These are phyloP conservation scores for Penicillium canariense DNA, from an alignment of 495 filamentous ascomycete genomes.

Conservation along the genomic window DNA sequence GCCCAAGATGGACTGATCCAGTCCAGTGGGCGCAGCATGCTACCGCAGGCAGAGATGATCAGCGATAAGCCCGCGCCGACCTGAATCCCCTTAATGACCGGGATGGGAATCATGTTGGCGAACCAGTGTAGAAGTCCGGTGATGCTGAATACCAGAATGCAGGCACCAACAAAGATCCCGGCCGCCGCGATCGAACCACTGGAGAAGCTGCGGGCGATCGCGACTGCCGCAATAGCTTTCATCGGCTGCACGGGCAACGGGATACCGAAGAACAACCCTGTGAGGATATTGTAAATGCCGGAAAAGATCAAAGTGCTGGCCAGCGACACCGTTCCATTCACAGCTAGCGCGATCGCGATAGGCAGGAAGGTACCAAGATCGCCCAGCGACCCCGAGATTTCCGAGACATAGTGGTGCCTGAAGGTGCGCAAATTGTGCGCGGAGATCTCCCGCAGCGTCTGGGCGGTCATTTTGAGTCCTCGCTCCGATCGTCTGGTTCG, in stretches of 20 bases:
- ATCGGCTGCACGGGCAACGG: conserved; percentile 85
- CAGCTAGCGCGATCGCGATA: conserved; percentile 76
- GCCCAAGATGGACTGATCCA: conserved; percentile 59
- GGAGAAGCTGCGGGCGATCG: conserved; percentile 65
- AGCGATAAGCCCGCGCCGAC: conserved; percentile 83
- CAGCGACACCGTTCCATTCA: conserved; percentile 72
- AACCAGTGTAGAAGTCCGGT: conserved; percentile 73
- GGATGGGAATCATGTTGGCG: conserved; percentile 69
- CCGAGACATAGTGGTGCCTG: conserved; percentile 59
- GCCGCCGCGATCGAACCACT: conserved; percentile 71
- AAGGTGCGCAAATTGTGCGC: conserved; percentile 42
- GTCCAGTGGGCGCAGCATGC: conserved; percentile 56
- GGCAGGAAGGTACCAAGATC: conserved; percentile 91
- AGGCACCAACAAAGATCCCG: conserved; percentile 68
- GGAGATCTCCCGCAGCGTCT: conserved; percentile 34
- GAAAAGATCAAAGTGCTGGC: conserved; percentile 84
- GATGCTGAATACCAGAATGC: conserved; percentile 71
- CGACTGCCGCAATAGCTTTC: conserved; percentile 89
- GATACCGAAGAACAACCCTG: conserved; percentile 78
- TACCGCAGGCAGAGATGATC: conserved; percentile 66
- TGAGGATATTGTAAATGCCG: conserved; percentile 79
- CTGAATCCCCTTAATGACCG: conserved; percentile 91
- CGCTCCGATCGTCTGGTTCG: not conserved
- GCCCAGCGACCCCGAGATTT: conserved; percentile 87
- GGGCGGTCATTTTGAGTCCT: conserved; percentile 26